Conservation (phyloP, 2,329 filamentous ascomycete genomes). For the Exophiala mesophila region DNA sequence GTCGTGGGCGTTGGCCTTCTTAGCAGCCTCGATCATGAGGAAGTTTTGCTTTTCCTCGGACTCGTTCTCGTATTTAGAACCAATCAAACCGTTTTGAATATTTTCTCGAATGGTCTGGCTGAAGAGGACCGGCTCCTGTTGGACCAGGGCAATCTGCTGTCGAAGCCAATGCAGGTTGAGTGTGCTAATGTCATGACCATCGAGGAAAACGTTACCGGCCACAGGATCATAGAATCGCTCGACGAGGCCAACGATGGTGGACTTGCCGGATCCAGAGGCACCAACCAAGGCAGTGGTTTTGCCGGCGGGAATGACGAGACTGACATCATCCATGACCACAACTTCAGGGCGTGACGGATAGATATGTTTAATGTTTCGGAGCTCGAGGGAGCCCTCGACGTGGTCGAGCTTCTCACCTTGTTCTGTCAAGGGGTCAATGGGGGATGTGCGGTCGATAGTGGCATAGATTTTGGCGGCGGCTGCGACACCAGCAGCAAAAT, state of each 20-base stretch:
- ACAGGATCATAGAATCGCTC: constrained; percentile 94
- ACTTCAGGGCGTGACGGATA: constrained; percentile 92
- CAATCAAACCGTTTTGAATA: constrained; percentile 85
- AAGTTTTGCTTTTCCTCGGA: constrained; percentile 63
- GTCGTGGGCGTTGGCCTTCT: constrained; percentile 89
- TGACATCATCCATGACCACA: constrained; percentile 78
- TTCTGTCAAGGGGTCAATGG: constrained; percentile 69
- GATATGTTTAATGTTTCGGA: constrained; percentile 82
- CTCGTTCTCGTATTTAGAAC: constrained; percentile 68
- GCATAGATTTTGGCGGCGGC: constrained; percentile 89
- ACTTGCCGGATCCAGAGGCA: constrained; percentile 90
- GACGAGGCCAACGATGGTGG: constrained; percentile 85
- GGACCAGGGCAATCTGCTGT: constrained; percentile 86
- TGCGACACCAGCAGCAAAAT: constrained; percentile 76
- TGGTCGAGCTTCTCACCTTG: constrained; percentile 67
- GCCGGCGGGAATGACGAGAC: constrained; percentile 73
- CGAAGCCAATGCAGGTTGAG: constrained; percentile 88
- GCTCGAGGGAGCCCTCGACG: constrained; percentile 71
- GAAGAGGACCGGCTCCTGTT: constrained; percentile 89
- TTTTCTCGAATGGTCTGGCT: constrained; percentile 84
- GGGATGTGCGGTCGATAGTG: constrained; percentile 84
- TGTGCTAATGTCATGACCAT: constrained; percentile 73
- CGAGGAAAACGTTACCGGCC: constrained; percentile 69
- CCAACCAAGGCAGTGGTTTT: constrained; percentile 92
- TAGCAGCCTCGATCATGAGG: constrained; percentile 73